A percentile compares a stretch with the other conserved stretches of the same genome.
Evolutionary conservation across 2,329 filamentous ascomycete genomes (phyloP).

Genomic region (Colletotrichum abscissum): DNA sequence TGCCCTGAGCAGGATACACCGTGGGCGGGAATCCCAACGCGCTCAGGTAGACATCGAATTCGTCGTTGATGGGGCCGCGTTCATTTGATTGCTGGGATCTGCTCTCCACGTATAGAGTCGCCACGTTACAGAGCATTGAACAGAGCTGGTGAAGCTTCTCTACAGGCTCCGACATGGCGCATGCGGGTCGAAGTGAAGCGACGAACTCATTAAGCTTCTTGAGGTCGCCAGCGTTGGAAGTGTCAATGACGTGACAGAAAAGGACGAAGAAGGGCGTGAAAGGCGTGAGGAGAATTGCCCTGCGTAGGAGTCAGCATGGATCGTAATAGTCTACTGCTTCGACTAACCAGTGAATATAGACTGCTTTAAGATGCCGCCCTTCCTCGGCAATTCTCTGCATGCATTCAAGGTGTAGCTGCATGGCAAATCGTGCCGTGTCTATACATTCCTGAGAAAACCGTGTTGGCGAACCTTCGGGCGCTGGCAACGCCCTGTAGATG

Average conservation of each 20-base stretch:
- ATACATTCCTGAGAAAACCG: constrained; percentile 63
- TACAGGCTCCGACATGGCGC: constrained; percentile 31
- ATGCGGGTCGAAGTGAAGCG: constrained; percentile 47
- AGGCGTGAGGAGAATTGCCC: constrained; percentile 66
- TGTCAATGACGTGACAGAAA: constrained; percentile 69
- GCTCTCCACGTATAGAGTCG: constrained; percentile 70
- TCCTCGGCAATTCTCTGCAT: constrained; percentile 49
- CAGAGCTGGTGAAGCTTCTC: constrained; percentile 70
- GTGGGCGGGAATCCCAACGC: constrained; percentile 70
- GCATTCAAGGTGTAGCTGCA: constrained; percentile 57
- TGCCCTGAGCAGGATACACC: constrained; percentile 37
- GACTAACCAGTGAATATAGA: constrained; percentile 64
- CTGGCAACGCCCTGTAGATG: constrained; percentile 63
- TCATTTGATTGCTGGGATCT: constrained; percentile 61
- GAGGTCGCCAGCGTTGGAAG: constrained; percentile 64
- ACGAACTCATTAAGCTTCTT: constrained; percentile 66
- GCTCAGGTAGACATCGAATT: constrained; percentile 74
- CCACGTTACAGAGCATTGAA: constrained; percentile 70
- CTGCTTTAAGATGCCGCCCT: constrained; percentile 53
- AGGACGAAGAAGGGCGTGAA: constrained; percentile 71
- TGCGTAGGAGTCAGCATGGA: constrained; percentile 41
- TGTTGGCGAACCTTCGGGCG: constrained; percentile 52
- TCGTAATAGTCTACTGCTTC: background rate
- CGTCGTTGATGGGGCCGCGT: constrained; percentile 63
- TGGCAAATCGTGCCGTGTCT: constrained; percentile 60